Evolutionary conservation across 2,329 filamentous ascomycete genomes (phyloP).

Genomic region (Neoscytalidium dimidiatum): DNA sequence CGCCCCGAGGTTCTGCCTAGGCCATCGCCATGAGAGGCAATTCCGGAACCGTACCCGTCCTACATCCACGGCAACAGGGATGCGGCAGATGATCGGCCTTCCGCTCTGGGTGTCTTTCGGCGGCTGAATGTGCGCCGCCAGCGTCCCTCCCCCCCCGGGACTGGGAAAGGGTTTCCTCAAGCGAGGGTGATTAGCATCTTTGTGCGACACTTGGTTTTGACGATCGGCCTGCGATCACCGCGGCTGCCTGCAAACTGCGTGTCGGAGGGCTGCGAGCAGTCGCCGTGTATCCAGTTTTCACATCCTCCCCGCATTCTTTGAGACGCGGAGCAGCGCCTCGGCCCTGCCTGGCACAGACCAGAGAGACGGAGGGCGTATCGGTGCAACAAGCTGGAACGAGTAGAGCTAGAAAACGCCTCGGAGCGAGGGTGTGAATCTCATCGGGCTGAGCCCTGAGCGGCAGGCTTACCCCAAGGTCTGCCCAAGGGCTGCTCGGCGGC

Average conservation of each 20-base stretch:
- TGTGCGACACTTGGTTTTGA: background rate
- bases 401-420: background rate
- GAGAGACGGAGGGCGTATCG: background rate
- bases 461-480: background rate
- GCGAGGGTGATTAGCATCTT: background rate
- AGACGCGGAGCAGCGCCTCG: background rate
- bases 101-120: background rate
- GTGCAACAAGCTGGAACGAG: background rate
- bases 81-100: background rate
- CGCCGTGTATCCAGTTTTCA: background rate
- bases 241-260: background rate
- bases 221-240: slow-evolving; percentile 6
- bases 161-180: background rate
- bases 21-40: background rate
- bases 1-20: background rate
- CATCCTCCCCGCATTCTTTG: background rate
- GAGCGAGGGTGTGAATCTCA: background rate
- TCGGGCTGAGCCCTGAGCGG: background rate
- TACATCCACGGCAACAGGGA: background rate
- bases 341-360: background rate
- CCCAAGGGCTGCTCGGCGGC: too few species aligned
- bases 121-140: background rate
- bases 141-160: too few species aligned
- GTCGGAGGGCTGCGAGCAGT: slow-evolving; percentile 8
- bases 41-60: too few species aligned